Evolutionary conservation across 192 early-diverging fungal genomes (phyloP).

Genomic region (Dissophora ornata): DNA sequence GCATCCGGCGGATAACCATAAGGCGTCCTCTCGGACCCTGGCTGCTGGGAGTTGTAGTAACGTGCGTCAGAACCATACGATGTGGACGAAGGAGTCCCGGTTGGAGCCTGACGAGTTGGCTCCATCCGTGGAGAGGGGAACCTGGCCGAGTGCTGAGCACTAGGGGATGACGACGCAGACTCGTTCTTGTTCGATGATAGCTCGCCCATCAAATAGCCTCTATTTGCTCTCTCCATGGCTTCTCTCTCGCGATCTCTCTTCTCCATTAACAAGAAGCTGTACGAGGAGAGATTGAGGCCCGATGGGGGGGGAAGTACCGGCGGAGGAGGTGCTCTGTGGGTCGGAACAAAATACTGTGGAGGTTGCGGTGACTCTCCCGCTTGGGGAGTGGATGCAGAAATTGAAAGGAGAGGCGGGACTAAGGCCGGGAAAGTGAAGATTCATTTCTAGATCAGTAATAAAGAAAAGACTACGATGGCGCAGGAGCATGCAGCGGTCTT

Average conservation of each 20-base stretch:
- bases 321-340: constrained; percentile 27
- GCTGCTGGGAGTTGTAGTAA: constrained; percentile 5
- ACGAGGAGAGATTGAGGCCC: constrained; percentile 48
- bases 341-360: constrained; percentile 44
- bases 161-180: constrained; percentile 6
- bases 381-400: constrained; percentile 47
- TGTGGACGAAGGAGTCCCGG: not conserved
- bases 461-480: not conserved
- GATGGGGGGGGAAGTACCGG: constrained; percentile 30
- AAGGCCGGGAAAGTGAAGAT: too few species aligned
- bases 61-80: too few species aligned
- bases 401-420: constrained; percentile 32
- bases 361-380: constrained; percentile 34
- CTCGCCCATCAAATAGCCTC: constrained; percentile 31
- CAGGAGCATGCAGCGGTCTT: too few species aligned
- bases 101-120: constrained; percentile 2
- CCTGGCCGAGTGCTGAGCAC: constrained; percentile 12
- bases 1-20: constrained; percentile 3
- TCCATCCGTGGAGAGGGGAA: constrained; percentile 28
- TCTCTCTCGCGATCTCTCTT: constrained; percentile 52
- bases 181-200: constrained; percentile 4
- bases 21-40: constrained; percentile 4
- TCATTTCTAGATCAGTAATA: too few species aligned
- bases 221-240: constrained; percentile 43
- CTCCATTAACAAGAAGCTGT: constrained; percentile 50